A percentile compares a stretch with the other conserved stretches of the same genome.
Evolutionary conservation across 148 eudicot species (phyloP).

Genomic region (Rhododendron ferrugineum): DNA sequence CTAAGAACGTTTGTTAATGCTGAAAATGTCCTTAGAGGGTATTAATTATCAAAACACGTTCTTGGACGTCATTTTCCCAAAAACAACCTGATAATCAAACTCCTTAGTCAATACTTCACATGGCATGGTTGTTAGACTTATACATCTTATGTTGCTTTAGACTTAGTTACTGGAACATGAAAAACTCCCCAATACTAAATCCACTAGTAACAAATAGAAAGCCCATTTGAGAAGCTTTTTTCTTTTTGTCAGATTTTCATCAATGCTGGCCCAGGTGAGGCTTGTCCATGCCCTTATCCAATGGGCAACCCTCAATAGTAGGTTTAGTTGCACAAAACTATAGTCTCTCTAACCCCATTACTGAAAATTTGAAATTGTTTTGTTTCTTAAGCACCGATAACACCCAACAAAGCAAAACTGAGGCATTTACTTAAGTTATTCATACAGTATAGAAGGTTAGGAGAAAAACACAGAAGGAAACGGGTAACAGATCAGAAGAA

Average conservation of each 20-base stretch:
- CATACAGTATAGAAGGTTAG: not conserved
- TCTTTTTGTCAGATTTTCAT: not conserved
- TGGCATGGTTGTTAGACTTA: not conserved
- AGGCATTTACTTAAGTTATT: not conserved
- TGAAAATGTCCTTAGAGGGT: no score
- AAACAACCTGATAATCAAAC: not conserved
- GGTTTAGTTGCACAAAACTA: not conserved
- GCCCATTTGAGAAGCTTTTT: not conserved
- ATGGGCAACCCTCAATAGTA: not conserved
- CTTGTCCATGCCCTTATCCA: not conserved
- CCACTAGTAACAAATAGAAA: no score
- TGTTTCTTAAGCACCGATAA: not conserved
- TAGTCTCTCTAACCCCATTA: not conserved
- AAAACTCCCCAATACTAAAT: not conserved
- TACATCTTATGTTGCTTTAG: not conserved
- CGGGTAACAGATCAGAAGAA: not conserved
- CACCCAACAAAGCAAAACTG: not conserved
- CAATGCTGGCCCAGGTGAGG: not conserved
- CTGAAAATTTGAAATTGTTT: not conserved
- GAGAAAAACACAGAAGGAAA: not conserved
- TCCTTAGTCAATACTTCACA: not conserved
- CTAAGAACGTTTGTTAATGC: no score
- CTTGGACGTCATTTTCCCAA: no score
- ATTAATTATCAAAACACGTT: no score
- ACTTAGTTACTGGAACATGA: not conserved